These are phyloP conservation scores for Pichia phayaonensis DNA, from an alignment of 805 yeast genomes.

Conservation along the genomic window DNA sequence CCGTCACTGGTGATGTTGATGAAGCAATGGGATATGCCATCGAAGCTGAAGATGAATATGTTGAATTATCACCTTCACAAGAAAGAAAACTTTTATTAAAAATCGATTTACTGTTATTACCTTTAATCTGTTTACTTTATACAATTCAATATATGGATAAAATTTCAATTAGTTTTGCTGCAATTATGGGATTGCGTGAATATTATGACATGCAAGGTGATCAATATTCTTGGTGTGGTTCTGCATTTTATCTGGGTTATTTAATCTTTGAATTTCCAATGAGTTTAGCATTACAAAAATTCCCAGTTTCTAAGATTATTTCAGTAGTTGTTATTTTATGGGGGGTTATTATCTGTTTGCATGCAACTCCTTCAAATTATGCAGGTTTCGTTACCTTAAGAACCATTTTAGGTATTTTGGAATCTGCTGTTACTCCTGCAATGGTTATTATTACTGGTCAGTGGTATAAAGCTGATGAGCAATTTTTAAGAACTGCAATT, in stretches of 20 bases:
- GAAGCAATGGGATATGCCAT: background rate
- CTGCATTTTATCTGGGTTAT: constrained; percentile 35
- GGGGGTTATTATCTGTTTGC: background rate
- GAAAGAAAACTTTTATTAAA: constrained; percentile 18
- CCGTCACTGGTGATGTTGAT: background rate
- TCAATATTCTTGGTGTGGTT: constrained; percentile 40
- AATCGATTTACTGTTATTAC: constrained; percentile 30
- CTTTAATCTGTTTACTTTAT: constrained; percentile 23
- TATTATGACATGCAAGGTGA: constrained; percentile 37
- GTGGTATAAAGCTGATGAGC: background rate
- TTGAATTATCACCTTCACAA: background rate
- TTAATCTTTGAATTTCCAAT: constrained; percentile 13
- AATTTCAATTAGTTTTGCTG: constrained; percentile 35
- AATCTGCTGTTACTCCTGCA: background rate
- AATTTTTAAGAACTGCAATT: background rate
- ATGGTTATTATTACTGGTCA: background rate
- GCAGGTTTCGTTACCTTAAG: background rate
- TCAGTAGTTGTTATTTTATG: background rate
- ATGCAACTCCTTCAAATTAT: background rate
- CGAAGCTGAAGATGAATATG: background rate
- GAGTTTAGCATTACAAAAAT: background rate
- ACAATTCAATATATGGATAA: constrained; percentile 34
- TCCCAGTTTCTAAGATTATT: background rate
- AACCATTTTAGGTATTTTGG: background rate
- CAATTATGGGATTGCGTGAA: constrained; percentile 36